Percentiles rank a stretch among this genome's conserved stretches.
These are phyloP conservation scores for Pistacia integerrima DNA, from an alignment of 345 rosid species.

Conservation along the genomic window DNA sequence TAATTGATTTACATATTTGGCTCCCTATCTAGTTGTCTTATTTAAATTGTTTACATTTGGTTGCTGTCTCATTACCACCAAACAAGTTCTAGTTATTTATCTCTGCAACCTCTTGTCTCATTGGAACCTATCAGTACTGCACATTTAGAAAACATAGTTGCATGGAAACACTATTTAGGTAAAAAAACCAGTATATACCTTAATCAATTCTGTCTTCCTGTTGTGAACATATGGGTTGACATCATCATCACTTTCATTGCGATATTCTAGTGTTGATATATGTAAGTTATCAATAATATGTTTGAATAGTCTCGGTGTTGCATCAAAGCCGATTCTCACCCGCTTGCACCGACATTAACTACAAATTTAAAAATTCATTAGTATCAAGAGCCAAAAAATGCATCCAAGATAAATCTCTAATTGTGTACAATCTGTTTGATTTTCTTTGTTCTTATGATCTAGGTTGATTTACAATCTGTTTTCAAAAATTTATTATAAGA, in stretches of 20 bases:
- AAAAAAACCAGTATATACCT: constrained; percentile 50
- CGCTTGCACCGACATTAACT: constrained; percentile 77
- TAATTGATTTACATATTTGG: too few species aligned
- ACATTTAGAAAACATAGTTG: constrained; percentile 8
- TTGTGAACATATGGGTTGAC: constrained; percentile 79
- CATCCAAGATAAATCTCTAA: constrained; percentile 13
- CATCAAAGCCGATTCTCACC: constrained; percentile 87
- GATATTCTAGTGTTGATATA: constrained; percentile 89
- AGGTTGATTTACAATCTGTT: too few species aligned
- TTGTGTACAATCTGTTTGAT: too few species aligned
- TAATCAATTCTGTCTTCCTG: constrained; percentile 76
- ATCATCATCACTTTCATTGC: constrained; percentile 79
- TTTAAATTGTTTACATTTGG: too few species aligned
- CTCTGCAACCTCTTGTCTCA: constrained; percentile 82
- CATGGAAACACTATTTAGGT: constrained; percentile 19
- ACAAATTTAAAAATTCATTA: constrained; percentile 34
- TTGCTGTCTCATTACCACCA: too few species aligned
- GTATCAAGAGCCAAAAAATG: constrained; percentile 23
- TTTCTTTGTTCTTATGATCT: too few species aligned
- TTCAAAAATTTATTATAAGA: too few species aligned
- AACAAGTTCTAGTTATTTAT: constrained; percentile 32
- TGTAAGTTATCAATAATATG: constrained; percentile 73
- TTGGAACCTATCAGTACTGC: constrained; percentile 62
- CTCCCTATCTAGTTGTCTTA: too few species aligned
- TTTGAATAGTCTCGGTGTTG: constrained; percentile 82